phyloP scores from a whole-genome alignment of 805 yeast species.

The Myxozyma geophila region DNA sequence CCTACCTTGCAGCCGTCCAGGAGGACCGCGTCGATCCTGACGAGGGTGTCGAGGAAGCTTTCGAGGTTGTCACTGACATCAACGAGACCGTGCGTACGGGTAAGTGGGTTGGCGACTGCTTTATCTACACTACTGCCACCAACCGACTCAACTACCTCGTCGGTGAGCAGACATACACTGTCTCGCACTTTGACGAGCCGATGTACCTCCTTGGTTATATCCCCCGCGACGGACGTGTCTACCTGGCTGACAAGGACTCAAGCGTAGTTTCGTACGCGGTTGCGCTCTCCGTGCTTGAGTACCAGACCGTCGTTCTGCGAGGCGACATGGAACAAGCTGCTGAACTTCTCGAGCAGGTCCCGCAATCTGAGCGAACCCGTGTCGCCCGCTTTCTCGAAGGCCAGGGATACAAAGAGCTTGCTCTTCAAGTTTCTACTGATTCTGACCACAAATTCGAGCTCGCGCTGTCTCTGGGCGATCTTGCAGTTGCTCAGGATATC shows the following conservation, averaged over 20 bases:
- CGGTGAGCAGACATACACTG: constrained; percentile 89
- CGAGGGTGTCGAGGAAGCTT: constrained; percentile 87
- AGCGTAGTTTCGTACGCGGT: constrained; percentile 79
- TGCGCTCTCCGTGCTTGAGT: constrained; percentile 85
- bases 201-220: constrained; percentile 87
- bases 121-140: constrained; percentile 83
- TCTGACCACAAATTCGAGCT: constrained; percentile 89
- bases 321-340: constrained; percentile 89
- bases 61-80: constrained; percentile 82
- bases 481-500: constrained; percentile 71
- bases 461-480: constrained; percentile 75
- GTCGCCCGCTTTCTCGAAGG: constrained; percentile 92
- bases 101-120: constrained; percentile 97
- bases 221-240: constrained; percentile 86
- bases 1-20: constrained; percentile 65
- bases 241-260: constrained; percentile 88
- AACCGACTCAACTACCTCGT: constrained; percentile 92
- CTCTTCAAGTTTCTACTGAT: constrained; percentile 81
- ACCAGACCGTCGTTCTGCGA: constrained; percentile 92
- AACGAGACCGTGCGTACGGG: constrained; percentile 84
- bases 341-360: constrained; percentile 59
- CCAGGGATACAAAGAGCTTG: constrained; percentile 84
- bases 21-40: constrained; percentile 67
- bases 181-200: constrained; percentile 89
- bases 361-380: constrained; percentile 68